Evolutionary conservation across 176 grass and related monocot species (phyloP).

Genomic region (Echinochloa phyllopogon): DNA sequence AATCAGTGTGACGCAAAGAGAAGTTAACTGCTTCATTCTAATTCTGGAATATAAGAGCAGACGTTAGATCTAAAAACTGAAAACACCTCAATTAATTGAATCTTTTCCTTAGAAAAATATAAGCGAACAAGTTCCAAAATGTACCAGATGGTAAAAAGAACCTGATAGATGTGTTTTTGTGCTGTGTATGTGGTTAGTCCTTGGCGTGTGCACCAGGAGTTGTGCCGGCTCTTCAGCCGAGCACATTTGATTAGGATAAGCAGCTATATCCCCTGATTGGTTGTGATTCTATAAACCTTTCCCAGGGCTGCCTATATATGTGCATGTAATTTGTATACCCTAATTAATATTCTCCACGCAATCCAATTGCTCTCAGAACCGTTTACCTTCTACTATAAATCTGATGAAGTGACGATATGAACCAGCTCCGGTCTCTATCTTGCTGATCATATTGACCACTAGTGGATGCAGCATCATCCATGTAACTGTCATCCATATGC

Average conservation of each 20-base stretch:
- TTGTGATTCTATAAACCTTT: no score
- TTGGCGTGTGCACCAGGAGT: no score
- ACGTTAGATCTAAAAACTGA: constrained; percentile 16
- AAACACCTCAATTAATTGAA: constrained; percentile 33
- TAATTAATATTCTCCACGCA: no score
- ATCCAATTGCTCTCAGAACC: not conserved
- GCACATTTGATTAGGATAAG: no score
- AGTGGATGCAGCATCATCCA: constrained; percentile 64
- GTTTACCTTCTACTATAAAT: constrained; percentile 90
- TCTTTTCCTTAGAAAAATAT: not conserved
- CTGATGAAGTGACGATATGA: constrained; percentile 84
- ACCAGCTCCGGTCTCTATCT: constrained; percentile 96
- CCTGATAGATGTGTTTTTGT: no score
- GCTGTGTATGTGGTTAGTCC: no score
- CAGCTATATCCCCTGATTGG: no score
- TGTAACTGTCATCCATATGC: constrained; percentile 56
- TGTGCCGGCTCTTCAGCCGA: no score
- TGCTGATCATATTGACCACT: constrained; percentile 67
- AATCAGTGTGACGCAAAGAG: constrained; percentile 38
- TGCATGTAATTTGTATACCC: no score
- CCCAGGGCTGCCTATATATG: no score
- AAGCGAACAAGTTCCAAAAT: constrained; percentile 28
- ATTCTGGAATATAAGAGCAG: constrained; percentile 17
- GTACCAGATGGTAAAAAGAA: constrained; percentile 23
- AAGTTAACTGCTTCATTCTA: not conserved